Conservation (phyloP, 805 yeast genomes). For the Ogataea zsoltii region DNA sequence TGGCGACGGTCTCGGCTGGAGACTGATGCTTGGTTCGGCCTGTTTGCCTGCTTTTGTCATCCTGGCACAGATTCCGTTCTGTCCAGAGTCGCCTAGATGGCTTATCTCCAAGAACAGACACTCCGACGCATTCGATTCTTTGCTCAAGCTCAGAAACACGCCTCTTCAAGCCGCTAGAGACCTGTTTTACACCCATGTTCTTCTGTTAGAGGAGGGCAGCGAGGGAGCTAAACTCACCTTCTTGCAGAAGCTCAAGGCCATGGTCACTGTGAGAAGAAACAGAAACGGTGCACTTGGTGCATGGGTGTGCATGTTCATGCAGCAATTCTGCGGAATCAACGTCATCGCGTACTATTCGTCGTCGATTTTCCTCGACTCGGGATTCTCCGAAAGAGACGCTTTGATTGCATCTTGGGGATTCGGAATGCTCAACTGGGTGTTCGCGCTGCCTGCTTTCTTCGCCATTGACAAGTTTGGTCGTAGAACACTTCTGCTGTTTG, state of each 20-base stretch:
- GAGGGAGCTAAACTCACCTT: constrained; percentile 33
- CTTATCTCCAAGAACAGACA: constrained; percentile 39
- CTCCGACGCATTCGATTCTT: constrained; percentile 44
- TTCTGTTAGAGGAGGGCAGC: constrained; percentile 58
- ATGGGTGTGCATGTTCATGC: constrained; percentile 37
- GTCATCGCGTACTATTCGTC: constrained; percentile 66
- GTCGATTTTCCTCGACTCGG: constrained; percentile 68
- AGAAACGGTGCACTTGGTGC: constrained; percentile 65
- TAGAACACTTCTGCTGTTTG: constrained; percentile 51
- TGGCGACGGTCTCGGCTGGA: constrained; percentile 47
- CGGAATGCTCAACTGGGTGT: constrained; percentile 46
- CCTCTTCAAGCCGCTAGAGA: constrained; percentile 40
- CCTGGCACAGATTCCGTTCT: constrained; percentile 23
- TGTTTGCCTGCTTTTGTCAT: constrained; percentile 46
- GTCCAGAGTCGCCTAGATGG: constrained; percentile 50
- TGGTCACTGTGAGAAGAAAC: constrained; percentile 74
- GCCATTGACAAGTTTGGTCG: constrained; percentile 43
- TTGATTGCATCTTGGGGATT: constrained; percentile 84
- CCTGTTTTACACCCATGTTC: constrained; percentile 39
- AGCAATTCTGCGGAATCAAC: constrained; percentile 48
- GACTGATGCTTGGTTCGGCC: constrained; percentile 57
- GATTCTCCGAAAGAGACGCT: constrained; percentile 60
- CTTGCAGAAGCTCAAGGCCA: constrained; percentile 48
- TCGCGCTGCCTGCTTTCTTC: constrained; percentile 35
- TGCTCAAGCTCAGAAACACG: constrained; percentile 39